A percentile compares a stretch with the other conserved stretches of the same genome.
Evolutionary conservation across 768 basidiomycete species (phyloP).

Genomic region (Podaxis carcinomalis): DNA sequence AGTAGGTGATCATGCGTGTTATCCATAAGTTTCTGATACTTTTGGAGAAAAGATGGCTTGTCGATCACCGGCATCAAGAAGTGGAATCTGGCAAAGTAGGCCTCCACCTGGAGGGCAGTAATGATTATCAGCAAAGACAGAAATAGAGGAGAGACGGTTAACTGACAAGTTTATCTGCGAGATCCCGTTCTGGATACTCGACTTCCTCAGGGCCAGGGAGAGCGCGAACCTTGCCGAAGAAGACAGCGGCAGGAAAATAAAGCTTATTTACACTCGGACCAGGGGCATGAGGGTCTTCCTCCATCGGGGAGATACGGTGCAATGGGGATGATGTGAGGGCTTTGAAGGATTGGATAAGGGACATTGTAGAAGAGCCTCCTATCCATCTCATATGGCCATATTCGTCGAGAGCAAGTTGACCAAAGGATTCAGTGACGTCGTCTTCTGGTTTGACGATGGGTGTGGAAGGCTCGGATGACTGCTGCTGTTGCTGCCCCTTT

Average conservation of each 20-base stretch:
- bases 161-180: conserved; percentile 83
- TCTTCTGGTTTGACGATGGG: conserved; percentile 43
- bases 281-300: conserved; percentile 76
- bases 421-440: conserved; percentile 81
- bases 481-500: conserved; percentile 27
- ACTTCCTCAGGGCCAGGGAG: conserved; percentile 83
- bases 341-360: conserved; percentile 84
- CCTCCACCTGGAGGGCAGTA: conserved; percentile 57
- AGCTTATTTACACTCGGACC: conserved; percentile 80
- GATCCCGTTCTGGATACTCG: conserved; percentile 79
- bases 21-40: conserved; percentile 74
- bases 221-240: conserved; percentile 81
- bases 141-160: conserved; percentile 12
- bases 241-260: conserved; percentile 84
- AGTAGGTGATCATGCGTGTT: conserved; percentile 48
- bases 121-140: conserved; percentile 17
- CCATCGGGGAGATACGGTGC: conserved; percentile 78
- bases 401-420: conserved; percentile 84
- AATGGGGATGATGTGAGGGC: conserved; percentile 70
- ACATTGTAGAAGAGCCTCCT: conserved; percentile 89
- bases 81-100: conserved; percentile 85
- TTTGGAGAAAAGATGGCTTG: conserved; percentile 75
- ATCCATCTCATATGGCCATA: conserved; percentile 92
- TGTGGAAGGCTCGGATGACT: conserved; percentile 36
- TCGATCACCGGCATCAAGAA: conserved; percentile 86